Conservation (phyloP, 2,329 filamentous ascomycete species). For the Beauveria bassiana region DNA sequence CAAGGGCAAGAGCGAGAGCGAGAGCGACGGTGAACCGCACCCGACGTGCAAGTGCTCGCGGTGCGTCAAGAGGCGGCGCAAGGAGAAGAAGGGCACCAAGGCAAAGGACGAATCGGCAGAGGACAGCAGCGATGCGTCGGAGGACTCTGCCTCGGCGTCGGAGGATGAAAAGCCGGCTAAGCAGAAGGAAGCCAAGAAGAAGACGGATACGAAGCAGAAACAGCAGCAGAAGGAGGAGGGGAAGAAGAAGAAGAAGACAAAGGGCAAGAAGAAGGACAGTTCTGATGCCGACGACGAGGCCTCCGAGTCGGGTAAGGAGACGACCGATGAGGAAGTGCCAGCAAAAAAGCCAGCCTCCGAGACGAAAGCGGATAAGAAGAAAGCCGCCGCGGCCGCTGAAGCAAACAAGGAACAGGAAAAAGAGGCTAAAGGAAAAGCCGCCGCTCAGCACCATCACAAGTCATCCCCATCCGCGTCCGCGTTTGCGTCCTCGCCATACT, state of each 20-base stretch:
- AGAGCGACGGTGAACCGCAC: constrained; percentile 1
- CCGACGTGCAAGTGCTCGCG: constrained; percentile 6
- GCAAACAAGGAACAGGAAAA: constrained; percentile 15
- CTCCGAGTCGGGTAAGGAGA: constrained; percentile 18
- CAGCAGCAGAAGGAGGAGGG: constrained; percentile 7
- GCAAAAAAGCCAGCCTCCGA: constrained; percentile 6
- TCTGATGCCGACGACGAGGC: constrained; percentile 20
- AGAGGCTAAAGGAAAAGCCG: neutral
- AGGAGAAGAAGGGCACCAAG: neutral
- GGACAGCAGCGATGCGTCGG: neutral
- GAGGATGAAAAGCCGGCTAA: neutral
- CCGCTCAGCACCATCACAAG: neutral
- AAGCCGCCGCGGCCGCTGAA: neutral
- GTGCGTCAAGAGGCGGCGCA: neutral
- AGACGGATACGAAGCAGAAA: constrained; percentile 8
- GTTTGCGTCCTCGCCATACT: constrained; percentile 10
- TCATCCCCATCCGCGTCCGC: neutral
- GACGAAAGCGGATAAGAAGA: constrained; percentile 9
- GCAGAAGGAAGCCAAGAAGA: constrained; percentile 5
- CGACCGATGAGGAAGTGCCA: constrained; percentile 8
- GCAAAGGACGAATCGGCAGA: neutral
- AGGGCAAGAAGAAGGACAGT: constrained; percentile 17
- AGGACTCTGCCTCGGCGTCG: neutral
- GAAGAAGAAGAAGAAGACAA: constrained; percentile 12
- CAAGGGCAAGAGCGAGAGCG: neutral